Base-by-base conservation (phyloP, 2,329 filamentous ascomycete species). In the Sordariomycetes sp. region DNA sequence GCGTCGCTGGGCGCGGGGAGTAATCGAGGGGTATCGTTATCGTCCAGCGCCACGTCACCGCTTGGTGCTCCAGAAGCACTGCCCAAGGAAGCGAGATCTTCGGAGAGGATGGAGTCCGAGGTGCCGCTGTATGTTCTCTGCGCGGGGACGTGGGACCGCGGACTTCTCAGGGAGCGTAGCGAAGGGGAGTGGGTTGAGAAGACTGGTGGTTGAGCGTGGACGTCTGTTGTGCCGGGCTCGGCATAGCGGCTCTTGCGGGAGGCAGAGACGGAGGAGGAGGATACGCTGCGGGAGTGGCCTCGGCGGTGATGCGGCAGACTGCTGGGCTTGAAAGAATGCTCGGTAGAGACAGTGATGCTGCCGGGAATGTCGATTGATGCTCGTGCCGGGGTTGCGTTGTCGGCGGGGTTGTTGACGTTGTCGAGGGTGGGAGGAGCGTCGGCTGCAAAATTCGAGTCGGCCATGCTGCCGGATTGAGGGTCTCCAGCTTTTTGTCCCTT, bases 161-260 rank as follows among this genome's bases (percentile, higher is more conserved):
- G 58, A 35, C 57, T 59, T 38, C 53, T 64, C 36, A 67, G 46
- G 10, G 66, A 55, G 41, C 54, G 51, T 17, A 59, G 47, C 14
- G 58, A 50, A 20, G 70, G 66, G 37, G 75, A 68, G 25, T 78
- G 75, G 35, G 45, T 39, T 43, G 73, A 80, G 40, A 80, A 64
- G 53, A 67, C 79, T 37, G 76, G 66, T 48, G 69, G 67, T 38
- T 76, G 74, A 41, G 71, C 66, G 52, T 72, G 66, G 41, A 65
- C 63, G 36, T 70, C 66, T 39, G 69, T 72, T 20, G 70, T 72
- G 42, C 72, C 72, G 21, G 77, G 66, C 47, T 82, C 75, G 37
- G 68, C 69, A 51, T 73, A 66, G 36, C 68, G 64, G 43, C 68
- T 65, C 54, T 81, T 82, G 16, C 21, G 56, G 17, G 36, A 34